Evolutionary conservation across 441 rosid species (phyloP).

Genomic region (Bruguiera hainesii): DNA sequence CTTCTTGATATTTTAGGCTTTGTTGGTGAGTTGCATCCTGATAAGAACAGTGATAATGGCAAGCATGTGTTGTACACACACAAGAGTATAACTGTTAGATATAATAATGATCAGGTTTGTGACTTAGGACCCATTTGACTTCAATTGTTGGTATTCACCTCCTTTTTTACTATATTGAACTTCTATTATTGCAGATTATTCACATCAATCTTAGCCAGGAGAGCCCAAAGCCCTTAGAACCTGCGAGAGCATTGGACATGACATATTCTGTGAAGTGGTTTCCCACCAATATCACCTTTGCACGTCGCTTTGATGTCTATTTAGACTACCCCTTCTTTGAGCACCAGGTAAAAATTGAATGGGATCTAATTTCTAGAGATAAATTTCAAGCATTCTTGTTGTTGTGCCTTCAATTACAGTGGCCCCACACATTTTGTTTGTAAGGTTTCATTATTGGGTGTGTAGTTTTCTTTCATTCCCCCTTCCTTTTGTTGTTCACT

Average conservation of each 20-base stretch:
- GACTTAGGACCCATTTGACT: constrained; percentile 12
- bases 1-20: constrained; percentile 49
- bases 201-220: constrained; percentile 89
- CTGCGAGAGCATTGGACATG: constrained; percentile 61
- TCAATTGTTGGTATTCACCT: constrained; percentile 15
- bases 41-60: constrained; percentile 66
- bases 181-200: constrained; percentile 54
- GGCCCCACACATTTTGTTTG: too few relatives aligned
- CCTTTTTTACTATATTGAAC: background rate
- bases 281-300: constrained; percentile 64
- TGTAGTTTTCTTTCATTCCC: background rate
- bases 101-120: constrained; percentile 88
- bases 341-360: constrained; percentile 65
- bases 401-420: too few relatives aligned
- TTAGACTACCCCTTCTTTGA: constrained; percentile 95
- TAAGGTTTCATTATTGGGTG: constrained; percentile 1
- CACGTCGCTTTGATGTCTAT: constrained; percentile 91
- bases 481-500: constrained; percentile 2
- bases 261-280: constrained; percentile 86
- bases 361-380: background rate
- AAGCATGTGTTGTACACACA: constrained; percentile 85
- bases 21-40: constrained; percentile 85
- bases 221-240: constrained; percentile 68
- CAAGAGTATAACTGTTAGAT: constrained; percentile 57
- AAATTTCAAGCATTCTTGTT: too few relatives aligned